Evolutionary conservation across 495 filamentous ascomycete genomes (phyloP).

Genomic region (Aspergillus nidulans): DNA sequence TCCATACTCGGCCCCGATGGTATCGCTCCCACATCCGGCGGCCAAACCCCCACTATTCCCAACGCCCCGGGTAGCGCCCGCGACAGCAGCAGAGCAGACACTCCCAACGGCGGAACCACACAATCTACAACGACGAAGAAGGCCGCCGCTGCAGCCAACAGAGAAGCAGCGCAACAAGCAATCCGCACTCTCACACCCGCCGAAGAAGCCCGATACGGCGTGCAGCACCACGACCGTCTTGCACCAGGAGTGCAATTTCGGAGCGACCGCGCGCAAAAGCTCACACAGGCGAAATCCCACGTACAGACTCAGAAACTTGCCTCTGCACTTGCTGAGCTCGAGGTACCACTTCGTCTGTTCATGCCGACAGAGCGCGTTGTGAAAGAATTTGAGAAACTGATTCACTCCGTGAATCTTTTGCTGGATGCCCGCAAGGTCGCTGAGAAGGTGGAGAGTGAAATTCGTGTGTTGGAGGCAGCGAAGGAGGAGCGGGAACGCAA

Average conservation of each 20-base stretch:
- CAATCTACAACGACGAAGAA: constrained; percentile 50
- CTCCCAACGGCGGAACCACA: constrained; percentile 29
- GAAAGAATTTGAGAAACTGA: constrained; percentile 74
- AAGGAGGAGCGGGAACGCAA: constrained; percentile 56
- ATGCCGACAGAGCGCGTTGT: constrained; percentile 84
- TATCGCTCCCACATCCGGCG: constrained; percentile 42
- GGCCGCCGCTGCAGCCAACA: constrained; percentile 33
- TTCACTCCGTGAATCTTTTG: constrained; percentile 66
- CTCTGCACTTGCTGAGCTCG: constrained; percentile 70
- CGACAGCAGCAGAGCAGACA: constrained; percentile 38
- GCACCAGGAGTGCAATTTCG: constrained; percentile 72
- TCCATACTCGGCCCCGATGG: constrained; percentile 58
- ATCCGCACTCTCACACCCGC: constrained; percentile 66
- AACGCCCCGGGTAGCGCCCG: constrained; percentile 29
- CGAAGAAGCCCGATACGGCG: constrained; percentile 75
- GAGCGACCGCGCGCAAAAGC: constrained; percentile 75
- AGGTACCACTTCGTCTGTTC: constrained; percentile 68
- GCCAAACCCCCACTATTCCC: constrained; percentile 48
- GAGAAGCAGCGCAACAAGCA: constrained; percentile 41
- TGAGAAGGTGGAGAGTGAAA: constrained; percentile 84
- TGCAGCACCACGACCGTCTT: constrained; percentile 81
- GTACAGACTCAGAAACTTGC: constrained; percentile 78
- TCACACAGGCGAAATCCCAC: constrained; percentile 75
- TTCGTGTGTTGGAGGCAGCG: constrained; percentile 63
- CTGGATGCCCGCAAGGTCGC: constrained; percentile 77